Evolutionary conservation across 495 filamentous ascomycete species (phyloP).

Genomic region (Talaromyces trachyspermus): DNA sequence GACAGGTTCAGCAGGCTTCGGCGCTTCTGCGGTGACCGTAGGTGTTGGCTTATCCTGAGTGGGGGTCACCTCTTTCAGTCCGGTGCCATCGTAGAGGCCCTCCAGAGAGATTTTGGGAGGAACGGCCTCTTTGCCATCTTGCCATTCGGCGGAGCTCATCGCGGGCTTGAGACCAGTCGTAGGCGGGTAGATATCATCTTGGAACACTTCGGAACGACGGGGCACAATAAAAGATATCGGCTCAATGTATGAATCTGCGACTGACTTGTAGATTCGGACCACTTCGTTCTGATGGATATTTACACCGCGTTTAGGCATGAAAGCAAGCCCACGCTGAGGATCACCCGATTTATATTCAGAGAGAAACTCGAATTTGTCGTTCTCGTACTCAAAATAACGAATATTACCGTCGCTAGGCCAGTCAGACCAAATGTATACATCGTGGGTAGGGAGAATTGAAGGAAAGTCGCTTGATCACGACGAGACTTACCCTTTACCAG

Average conservation of each 20-base stretch:
- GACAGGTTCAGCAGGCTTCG: constrained; percentile 44
- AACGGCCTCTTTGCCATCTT: constrained; percentile 71
- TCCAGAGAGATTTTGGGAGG: constrained; percentile 90
- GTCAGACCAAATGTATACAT: constrained; percentile 15
- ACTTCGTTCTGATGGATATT: constrained; percentile 97
- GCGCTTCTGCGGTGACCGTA: constrained; percentile 29
- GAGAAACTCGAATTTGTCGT: constrained; percentile 94
- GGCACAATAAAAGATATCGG: constrained; percentile 97
- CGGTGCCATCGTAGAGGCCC: constrained; percentile 78
- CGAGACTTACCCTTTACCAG: constrained; percentile 79
- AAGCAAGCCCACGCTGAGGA: constrained; percentile 90
- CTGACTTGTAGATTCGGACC: constrained; percentile 91
- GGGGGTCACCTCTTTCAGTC: constrained; percentile 60
- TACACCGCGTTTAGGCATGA: constrained; percentile 89
- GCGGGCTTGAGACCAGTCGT: constrained; percentile 69
- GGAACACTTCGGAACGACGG: constrained; percentile 90
- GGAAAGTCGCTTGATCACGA: background rate
- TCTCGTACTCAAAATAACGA: constrained; percentile 93
- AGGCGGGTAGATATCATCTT: constrained; percentile 93
- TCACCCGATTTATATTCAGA: constrained; percentile 94
- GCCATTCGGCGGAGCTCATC: constrained; percentile 74
- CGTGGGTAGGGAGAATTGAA: background rate
- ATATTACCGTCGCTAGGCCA: constrained; percentile 84
- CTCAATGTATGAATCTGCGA: constrained; percentile 89
- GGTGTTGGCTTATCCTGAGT: constrained; percentile 58